Conservation (phyloP, 2,329 filamentous ascomycete genomes). For the Rutstroemia sydowiana region DNA sequence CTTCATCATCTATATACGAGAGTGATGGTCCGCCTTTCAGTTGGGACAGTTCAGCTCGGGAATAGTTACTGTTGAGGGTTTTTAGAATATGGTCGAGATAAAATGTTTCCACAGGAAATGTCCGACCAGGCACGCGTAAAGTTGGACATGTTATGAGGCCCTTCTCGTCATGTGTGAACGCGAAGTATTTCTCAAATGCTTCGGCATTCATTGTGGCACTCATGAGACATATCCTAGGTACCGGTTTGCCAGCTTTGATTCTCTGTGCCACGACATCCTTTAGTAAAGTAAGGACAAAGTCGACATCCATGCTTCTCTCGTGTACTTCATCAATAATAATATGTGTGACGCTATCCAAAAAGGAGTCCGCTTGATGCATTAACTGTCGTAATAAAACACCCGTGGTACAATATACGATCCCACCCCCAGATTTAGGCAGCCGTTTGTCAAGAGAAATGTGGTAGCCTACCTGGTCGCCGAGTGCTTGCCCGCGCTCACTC, state of each 20-base stretch:
- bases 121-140: conserved; percentile 80
- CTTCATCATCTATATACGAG: no score
- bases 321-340: conserved; percentile 94
- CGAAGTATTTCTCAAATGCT: conserved; percentile 77
- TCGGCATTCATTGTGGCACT: conserved; percentile 85
- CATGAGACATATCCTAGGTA: conserved; percentile 87
- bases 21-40: not conserved
- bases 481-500: conserved; percentile 71
- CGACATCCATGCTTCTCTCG: conserved; percentile 84
- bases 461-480: conserved; percentile 85
- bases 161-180: conserved; percentile 54
- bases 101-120: conserved; percentile 77
- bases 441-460: conserved; percentile 80
- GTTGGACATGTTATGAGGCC: conserved; percentile 50
- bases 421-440: conserved; percentile 53
- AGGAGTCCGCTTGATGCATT: conserved; percentile 70
- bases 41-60: not conserved
- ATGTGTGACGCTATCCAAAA: conserved; percentile 82
- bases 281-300: conserved; percentile 83
- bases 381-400: conserved; percentile 81
- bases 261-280: conserved; percentile 70
- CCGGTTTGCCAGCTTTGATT: conserved; percentile 59
- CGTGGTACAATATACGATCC: conserved; percentile 88
- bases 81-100: conserved; percentile 87
- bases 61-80: conserved; percentile 22